These are phyloP conservation scores for Aspergillus luchuensis DNA, from an alignment of 2,329 filamentous ascomycete species.

Conservation along the genomic window DNA sequence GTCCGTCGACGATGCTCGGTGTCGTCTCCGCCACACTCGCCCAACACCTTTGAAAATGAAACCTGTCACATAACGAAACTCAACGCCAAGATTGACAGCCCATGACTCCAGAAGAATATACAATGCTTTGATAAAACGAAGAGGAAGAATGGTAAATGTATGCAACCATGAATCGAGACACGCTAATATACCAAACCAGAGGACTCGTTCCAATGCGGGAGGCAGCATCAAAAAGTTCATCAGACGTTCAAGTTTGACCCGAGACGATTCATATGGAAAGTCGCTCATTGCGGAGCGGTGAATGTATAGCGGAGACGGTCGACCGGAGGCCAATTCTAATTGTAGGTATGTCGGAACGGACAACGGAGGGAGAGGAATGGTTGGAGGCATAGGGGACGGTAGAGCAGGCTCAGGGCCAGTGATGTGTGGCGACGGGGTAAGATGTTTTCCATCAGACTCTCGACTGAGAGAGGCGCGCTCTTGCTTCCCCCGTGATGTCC, in stretches of 20 bases:
- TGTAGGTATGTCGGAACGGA: constrained; percentile 68
- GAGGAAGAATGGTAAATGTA: constrained; percentile 90
- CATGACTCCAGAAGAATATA: constrained; percentile 78
- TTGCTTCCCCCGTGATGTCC: constrained; percentile 37
- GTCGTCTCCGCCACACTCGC: constrained; percentile 70
- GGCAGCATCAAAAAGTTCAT: constrained; percentile 86
- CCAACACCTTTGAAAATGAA: constrained; percentile 81
- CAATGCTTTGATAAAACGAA: constrained; percentile 81
- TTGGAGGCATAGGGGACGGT: constrained; percentile 52
- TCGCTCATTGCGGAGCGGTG: constrained; percentile 59
- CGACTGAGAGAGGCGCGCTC: constrained; percentile 33
- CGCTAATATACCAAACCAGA: constrained; percentile 85
- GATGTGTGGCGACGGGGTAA: constrained; percentile 28
- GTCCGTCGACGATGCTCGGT: constrained; percentile 21
- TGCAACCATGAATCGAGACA: constrained; percentile 97
- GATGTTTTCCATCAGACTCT: constrained; percentile 38
- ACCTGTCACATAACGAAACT: constrained; percentile 68
- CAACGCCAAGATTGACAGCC: constrained; percentile 69
- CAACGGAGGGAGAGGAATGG: constrained; percentile 62
- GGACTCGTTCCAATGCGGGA: constrained; percentile 75
- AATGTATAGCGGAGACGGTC: constrained; percentile 65
- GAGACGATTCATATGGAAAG: constrained; percentile 86
- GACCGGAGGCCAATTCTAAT: constrained; percentile 62
- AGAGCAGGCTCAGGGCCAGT: constrained; percentile 37
- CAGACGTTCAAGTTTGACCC: constrained; percentile 86